A percentile compares a stretch with the other conserved stretches of the same genome.
These are phyloP conservation scores for Salix dunnii DNA, from an alignment of 345 rosid species.

Conservation along the genomic window DNA sequence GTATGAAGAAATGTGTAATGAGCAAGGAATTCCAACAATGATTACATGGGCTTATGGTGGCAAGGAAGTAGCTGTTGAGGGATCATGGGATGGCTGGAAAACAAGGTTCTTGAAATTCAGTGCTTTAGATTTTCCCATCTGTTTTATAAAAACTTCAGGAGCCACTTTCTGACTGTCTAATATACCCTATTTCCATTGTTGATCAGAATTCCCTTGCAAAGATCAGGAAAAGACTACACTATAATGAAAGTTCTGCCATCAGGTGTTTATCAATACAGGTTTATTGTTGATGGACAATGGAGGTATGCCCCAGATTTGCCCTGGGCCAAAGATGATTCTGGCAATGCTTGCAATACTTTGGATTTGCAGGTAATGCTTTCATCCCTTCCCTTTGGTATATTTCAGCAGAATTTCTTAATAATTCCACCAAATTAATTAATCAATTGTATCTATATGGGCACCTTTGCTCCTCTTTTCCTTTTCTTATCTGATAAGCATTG, in stretches of 20 bases:
- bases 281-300: slow-evolving; percentile 91
- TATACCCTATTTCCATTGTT: slow-evolving; percentile 22
- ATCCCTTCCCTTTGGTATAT: neutral
- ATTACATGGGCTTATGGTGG: slow-evolving; percentile 91
- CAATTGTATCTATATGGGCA: neutral
- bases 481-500: neutral
- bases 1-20: slow-evolving; percentile 54
- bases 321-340: slow-evolving; percentile 68
- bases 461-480: neutral
- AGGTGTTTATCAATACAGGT: slow-evolving; percentile 89
- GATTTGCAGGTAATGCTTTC: slow-evolving; percentile 67
- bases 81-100: slow-evolving; percentile 98
- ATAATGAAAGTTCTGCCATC: slow-evolving; percentile 96
- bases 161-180: neutral
- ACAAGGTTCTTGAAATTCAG: slow-evolving; percentile 42
- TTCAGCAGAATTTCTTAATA: neutral
- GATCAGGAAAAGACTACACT: slow-evolving; percentile 88
- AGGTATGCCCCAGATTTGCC: slow-evolving; percentile 83
- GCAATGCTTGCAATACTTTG: slow-evolving; percentile 76
- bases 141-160: slow-evolving; percentile 6
- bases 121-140: neutral
- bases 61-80: slow-evolving; percentile 79
- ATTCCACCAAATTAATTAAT: neutral
- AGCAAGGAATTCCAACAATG: slow-evolving; percentile 88
- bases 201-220: slow-evolving; percentile 79